Conservation (phyloP, 352 stramenopile genomes). For the Detonula confervacea region DNA sequence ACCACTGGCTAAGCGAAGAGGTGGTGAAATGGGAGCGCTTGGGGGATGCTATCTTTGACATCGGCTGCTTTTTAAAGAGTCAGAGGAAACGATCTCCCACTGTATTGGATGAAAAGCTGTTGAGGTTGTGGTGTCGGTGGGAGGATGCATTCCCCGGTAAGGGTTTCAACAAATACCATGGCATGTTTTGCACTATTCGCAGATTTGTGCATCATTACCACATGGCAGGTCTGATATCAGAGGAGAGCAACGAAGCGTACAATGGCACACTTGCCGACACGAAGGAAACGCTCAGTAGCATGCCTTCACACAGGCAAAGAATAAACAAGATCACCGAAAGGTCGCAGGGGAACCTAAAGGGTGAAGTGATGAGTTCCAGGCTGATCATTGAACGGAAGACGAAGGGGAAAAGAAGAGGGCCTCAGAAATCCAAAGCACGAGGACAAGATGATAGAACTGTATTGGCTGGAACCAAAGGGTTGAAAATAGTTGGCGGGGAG, state of each 20-base stretch:
- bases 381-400: background rate
- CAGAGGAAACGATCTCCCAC: background rate
- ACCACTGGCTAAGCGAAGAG: background rate
- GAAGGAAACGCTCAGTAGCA: background rate
- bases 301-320: background rate
- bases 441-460: background rate
- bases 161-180: slow-evolving; percentile 5
- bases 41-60: background rate
- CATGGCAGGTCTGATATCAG: background rate
- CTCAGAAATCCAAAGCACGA: background rate
- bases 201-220: background rate
- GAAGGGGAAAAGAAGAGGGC: background rate
- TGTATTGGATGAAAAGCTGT: background rate
- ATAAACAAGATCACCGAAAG: background rate
- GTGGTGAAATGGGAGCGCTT: background rate
- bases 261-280: background rate
- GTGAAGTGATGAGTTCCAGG: background rate
- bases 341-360: background rate
- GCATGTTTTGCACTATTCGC: background rate
- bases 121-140: background rate
- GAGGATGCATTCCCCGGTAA: background rate
- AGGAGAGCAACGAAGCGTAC: slow-evolving; percentile 2
- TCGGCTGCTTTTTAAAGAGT: background rate
- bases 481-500: background rate
- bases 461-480: background rate